These are phyloP conservation scores for Cylindrotheca fusiformis DNA, from an alignment of 108 stramenopile species.

Conservation along the genomic window DNA sequence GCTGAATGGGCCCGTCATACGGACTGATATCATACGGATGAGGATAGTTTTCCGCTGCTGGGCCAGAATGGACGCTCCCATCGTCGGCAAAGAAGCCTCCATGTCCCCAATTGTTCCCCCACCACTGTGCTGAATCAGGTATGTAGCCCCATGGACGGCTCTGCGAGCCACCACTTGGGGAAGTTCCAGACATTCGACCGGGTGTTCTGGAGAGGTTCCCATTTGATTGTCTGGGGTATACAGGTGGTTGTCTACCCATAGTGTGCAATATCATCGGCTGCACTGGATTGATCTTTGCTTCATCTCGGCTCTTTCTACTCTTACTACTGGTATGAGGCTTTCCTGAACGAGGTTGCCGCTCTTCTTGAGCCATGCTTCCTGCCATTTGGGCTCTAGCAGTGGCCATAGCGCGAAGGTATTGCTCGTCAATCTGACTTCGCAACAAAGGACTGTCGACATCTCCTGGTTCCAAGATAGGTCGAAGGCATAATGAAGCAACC, in stretches of 20 bases:
- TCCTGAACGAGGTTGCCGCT: constrained; percentile 1
- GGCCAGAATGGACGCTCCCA: constrained; percentile 38
- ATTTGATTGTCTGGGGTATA: constrained; percentile 4
- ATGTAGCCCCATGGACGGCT: constrained; percentile 19
- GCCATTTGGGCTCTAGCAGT: constrained; percentile 59
- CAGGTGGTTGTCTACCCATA: constrained; percentile 13
- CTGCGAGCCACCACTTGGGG: constrained; percentile 1
- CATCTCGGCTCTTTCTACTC: background rate
- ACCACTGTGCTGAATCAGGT: constrained; percentile 18
- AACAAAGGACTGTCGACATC: constrained; percentile 71
- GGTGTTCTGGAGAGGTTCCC: background rate
- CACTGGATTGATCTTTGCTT: background rate
- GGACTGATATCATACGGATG: constrained; percentile 21
- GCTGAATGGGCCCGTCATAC: constrained; percentile 21
- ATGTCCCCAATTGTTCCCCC: constrained; percentile 6
- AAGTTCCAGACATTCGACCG: background rate
- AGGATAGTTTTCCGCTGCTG: constrained; percentile 36
- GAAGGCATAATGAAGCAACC: constrained; percentile 50
- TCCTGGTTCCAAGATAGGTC: constrained; percentile 48
- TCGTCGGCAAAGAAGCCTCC: constrained; percentile 35
- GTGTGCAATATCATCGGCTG: background rate
- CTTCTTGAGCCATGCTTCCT: constrained; percentile 20
- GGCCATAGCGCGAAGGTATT: constrained; percentile 73
- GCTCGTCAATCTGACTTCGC: constrained; percentile 69
- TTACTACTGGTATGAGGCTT: background rate